Evolutionary conservation across 768 basidiomycete genomes (phyloP).

Genomic region (Amanita inopinata): DNA sequence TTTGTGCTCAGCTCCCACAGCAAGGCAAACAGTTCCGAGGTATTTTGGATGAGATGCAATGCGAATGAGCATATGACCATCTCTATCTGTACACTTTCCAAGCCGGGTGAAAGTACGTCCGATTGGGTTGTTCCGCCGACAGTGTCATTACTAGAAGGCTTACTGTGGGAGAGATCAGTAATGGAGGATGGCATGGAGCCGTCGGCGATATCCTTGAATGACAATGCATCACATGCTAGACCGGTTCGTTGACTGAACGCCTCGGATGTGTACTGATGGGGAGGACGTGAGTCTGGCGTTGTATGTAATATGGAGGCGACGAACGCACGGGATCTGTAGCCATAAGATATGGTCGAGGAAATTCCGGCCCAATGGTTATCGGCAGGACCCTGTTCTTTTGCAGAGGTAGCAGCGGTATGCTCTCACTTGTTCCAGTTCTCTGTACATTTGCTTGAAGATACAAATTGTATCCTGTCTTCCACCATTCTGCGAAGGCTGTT

Average conservation of each 20-base stretch:
- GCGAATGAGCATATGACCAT: slow-evolving; percentile 70
- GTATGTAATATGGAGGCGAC: background rate
- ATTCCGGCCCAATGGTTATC: slow-evolving; percentile 24
- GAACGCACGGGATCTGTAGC: slow-evolving; percentile 45
- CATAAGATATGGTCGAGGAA: slow-evolving; percentile 23
- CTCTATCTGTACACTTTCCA: slow-evolving; percentile 27
- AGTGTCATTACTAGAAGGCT: background rate
- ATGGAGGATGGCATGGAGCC: slow-evolving; percentile 35
- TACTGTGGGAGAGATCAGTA: slow-evolving; percentile 10
- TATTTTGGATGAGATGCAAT: slow-evolving; percentile 53
- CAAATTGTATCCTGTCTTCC: slow-evolving; percentile 26
- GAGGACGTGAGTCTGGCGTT: slow-evolving; percentile 4
- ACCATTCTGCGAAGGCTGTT: slow-evolving; percentile 52
- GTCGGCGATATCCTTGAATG: slow-evolving; percentile 54
- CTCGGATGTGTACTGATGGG: slow-evolving; percentile 45
- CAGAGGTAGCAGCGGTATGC: background rate
- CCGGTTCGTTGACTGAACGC: slow-evolving; percentile 49
- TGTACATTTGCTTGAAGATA: slow-evolving; percentile 12
- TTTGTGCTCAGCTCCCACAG: slow-evolving; percentile 56
- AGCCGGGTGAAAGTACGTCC: slow-evolving; percentile 1
- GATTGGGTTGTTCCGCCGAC: slow-evolving; percentile 3
- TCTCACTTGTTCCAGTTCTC: slow-evolving; percentile 4
- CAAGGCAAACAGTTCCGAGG: slow-evolving; percentile 55
- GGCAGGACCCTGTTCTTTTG: slow-evolving; percentile 15
- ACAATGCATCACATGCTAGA: slow-evolving; percentile 43